Percentiles rank a stretch among this genome's conserved stretches.
These are phyloP conservation scores for Termitomyces sp. DNA, from an alignment of 768 basidiomycete species.

Conservation along the genomic window DNA sequence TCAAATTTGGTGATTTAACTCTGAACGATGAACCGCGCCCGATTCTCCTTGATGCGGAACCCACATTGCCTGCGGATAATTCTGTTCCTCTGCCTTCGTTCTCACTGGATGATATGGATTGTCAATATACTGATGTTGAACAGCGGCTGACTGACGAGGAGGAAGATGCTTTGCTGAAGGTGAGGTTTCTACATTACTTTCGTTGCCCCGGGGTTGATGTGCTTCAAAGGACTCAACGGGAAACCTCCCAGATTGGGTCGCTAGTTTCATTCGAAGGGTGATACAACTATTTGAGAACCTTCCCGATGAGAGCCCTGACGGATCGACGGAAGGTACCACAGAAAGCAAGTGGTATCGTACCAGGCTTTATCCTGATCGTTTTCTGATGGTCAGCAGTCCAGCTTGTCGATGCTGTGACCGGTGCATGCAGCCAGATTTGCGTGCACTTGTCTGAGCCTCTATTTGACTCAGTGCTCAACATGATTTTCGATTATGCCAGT, in stretches of 20 bases:
- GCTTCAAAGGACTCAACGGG: constrained; percentile 52
- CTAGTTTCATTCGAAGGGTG: constrained; percentile 74
- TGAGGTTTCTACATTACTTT: constrained; percentile 9
- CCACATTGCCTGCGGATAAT: constrained; percentile 23
- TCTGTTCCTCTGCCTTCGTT: constrained; percentile 30
- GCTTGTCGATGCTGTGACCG: constrained; percentile 70
- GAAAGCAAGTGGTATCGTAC: constrained; percentile 41
- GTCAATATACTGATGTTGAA: constrained; percentile 31
- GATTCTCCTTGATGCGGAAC: constrained; percentile 26
- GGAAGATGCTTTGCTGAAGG: constrained; percentile 66
- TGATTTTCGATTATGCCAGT: constrained; percentile 80
- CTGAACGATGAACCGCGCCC: constrained; percentile 25
- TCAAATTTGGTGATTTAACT: constrained; percentile 66
- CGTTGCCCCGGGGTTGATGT: not conserved
- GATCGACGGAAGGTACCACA: constrained; percentile 54
- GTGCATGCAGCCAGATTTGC: constrained; percentile 75
- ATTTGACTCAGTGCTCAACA: constrained; percentile 76
- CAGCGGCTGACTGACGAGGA: constrained; percentile 48
- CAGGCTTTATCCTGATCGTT: not conserved
- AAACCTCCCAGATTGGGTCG: constrained; percentile 77
- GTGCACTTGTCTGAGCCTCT: constrained; percentile 68
- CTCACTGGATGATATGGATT: constrained; percentile 32
- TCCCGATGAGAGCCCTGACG: constrained; percentile 72
- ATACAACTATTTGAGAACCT: constrained; percentile 80
- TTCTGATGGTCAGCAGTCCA: constrained; percentile 40